Base-by-base conservation (phyloP, 1,284 basidiomycete genomes). In the Caloboletus inedulis region DNA sequence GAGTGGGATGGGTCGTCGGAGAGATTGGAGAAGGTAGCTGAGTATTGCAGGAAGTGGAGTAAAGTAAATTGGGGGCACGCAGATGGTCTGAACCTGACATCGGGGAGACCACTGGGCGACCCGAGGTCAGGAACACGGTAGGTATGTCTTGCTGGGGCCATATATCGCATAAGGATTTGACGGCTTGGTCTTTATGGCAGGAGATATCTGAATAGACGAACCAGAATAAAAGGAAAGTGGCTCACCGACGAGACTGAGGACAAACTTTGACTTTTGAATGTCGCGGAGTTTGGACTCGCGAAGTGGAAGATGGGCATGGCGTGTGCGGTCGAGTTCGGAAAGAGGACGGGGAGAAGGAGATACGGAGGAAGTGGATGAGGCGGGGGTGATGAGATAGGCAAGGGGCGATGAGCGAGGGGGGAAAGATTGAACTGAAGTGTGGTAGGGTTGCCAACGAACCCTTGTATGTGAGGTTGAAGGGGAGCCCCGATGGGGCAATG, bases 121-220 rank as follows among this genome's bases (percentile, higher is more conserved):
- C 62, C 14, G 77, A 76, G 1, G 74, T 74, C 48, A 78, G 67
- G 66, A 87, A 89, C 25, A 79, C 75, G 25, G 62, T 48, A 1
- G 88, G 87, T 37, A 89, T 84, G 62, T 85, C 80, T 62, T 88
- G 80, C 3, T 81, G 80, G 43, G 75, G 81, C 87, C 87, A 89
- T 68, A 87, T 85, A 59, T 89, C 84, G 64, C 78, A 82, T 49
- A 89, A 68, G 7, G 79, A 83, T 63, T 84, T 85, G 54, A 89
- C 80, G 40, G 87, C 81, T 81, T 88, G 84, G 7, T 27, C 25
- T 89, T 67, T 42, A 56, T 51, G 16, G 21, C 53, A 40, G 42
- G 25, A 29, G 5, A 47, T 14, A 50, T 55, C 54, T 61, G 50
- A 60, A 62, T 61, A 49, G 52, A 47, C 36, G 51, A 47, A 52